Conservation (phyloP, 169 alveolate species). For the Plasmodium knowlesi region DNA sequence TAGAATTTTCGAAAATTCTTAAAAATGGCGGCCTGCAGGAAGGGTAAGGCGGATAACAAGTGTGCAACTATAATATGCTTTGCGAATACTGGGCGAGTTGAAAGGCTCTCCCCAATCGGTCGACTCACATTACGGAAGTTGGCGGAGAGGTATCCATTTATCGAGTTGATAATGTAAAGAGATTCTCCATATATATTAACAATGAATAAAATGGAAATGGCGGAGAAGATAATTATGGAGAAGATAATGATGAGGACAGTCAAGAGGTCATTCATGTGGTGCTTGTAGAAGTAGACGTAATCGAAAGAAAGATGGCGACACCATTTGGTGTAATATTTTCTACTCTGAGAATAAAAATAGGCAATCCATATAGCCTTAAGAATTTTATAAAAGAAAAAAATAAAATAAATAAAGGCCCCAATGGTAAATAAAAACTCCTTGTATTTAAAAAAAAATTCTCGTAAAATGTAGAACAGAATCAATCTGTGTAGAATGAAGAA, state of each 20-base stretch:
- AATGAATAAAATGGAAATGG: slow-evolving; percentile 50
- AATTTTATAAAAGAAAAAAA: slow-evolving; percentile 49
- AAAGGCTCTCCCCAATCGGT: not conserved
- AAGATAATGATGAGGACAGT: slow-evolving; percentile 68
- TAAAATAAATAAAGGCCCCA: slow-evolving; percentile 3
- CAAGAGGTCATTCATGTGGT: slow-evolving; percentile 50
- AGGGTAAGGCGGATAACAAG: not conserved
- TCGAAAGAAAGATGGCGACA: not conserved
- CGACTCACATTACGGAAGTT: slow-evolving; percentile 50
- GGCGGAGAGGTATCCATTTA: slow-evolving; percentile 37
- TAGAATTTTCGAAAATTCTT: slow-evolving; percentile 45
- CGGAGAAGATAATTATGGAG: slow-evolving; percentile 63
- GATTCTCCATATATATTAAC: slow-evolving; percentile 70
- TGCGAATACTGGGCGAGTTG: no score
- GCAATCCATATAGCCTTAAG: slow-evolving; percentile 36
- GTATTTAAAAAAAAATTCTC: slow-evolving; percentile 27
- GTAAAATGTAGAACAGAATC: slow-evolving; percentile 46
- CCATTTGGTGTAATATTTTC: slow-evolving; percentile 38
- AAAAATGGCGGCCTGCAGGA: slow-evolving; percentile 37
- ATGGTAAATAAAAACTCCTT: slow-evolving; percentile 43
- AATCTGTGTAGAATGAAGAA: slow-evolving; percentile 59
- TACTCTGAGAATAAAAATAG: slow-evolving; percentile 40
- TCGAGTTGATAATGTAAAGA: slow-evolving; percentile 36
- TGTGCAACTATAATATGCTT: no score
- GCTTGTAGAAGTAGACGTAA: slow-evolving; percentile 34